Evolutionary conservation across 2,329 filamentous ascomycete species (phyloP), one percentile per base, ranked within the genome.

Genomic region (Hypoxylon rubiginosum): DNA sequence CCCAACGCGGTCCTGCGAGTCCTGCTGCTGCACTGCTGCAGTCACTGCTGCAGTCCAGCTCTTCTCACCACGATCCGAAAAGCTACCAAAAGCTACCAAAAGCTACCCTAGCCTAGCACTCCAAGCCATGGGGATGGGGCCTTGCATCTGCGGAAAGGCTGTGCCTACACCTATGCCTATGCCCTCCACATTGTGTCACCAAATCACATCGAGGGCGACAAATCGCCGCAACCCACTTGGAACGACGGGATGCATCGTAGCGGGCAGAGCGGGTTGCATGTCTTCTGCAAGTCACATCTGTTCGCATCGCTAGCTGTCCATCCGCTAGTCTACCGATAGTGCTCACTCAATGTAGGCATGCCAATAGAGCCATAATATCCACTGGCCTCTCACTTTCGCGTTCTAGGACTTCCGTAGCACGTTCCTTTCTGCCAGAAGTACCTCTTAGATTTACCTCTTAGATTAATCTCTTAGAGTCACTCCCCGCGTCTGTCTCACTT

Each of bases 91-190:
- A 28, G 26, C 26, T 3, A 28, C 7, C 26, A 30, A 30, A 30
- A 30, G 49, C 58, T 65, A 68, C 62, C 58, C 59, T 66, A 68
- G 62, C 58, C 59, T 66, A 26, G 66, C 32, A 34, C 32, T 34
- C 10, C 10, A 34, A 34, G 55, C 17, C 36, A 41, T 63, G 48
- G 67, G 66, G 46, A 41, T 63, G 48, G 67, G 66, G 46, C 57
- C 67, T 67, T 69, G 67, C 67, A 69, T 62, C 66, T 65, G 62
- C 67, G 67, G 67, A 55, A 70, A 66, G 62, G 62, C 62, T 64
- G 65, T 66, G 58, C 21, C 21, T 62, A 67, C 64, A 56, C 55
- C 64, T 64, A 67, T 66, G 58, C 21, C 21, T 62, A 67, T 66
- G 58, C 55, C 64, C 67, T 70, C 67, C 67, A 55, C 67, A 52